A percentile compares a stretch with the other conserved stretches of the same genome.
Evolutionary conservation across 2,329 filamentous ascomycete genomes (phyloP).

Genomic region (Fragosphaeria purpurea): DNA sequence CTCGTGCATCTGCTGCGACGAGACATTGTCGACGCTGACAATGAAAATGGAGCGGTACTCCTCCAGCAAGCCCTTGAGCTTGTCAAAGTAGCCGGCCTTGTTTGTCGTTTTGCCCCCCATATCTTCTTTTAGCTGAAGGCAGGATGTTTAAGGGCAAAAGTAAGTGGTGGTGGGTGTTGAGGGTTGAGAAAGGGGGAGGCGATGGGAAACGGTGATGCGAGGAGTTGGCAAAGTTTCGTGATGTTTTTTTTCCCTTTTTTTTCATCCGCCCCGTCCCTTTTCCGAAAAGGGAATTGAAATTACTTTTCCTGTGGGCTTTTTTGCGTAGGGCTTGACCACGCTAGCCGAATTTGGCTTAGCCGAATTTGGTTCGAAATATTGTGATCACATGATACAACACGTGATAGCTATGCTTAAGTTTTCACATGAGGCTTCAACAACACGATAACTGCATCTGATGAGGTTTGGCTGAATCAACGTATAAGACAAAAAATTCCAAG

Average conservation of each 20-base stretch:
- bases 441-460: no score
- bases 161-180: conserved; percentile 2
- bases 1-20: conserved; percentile 99
- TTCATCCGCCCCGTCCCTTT: not conserved
- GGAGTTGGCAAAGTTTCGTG: conserved; percentile 4
- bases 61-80: conserved; percentile 96
- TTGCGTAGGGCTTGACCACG: not conserved
- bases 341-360: not conserved
- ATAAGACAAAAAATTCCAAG: no score
- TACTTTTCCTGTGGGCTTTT: not conserved
- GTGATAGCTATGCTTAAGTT: no score
- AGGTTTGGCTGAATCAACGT: no score
- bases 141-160: conserved; percentile 93
- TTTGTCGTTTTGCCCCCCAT: conserved; percentile 91
- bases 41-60: conserved; percentile 98
- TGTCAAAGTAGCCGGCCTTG: conserved; percentile 98
- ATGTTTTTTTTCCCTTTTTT: conserved; percentile 4
- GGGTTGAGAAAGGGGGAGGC: conserved; percentile 1
- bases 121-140: conserved; percentile 89
- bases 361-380: not conserved
- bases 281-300: not conserved
- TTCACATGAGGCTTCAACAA: no score
- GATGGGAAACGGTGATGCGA: not conserved
- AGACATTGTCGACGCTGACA: conserved; percentile 97
- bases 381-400: not conserved